phyloP scores from a whole-genome alignment of 1,284 basidiomycete genomes.

The Pisolithus thermaeus region DNA sequence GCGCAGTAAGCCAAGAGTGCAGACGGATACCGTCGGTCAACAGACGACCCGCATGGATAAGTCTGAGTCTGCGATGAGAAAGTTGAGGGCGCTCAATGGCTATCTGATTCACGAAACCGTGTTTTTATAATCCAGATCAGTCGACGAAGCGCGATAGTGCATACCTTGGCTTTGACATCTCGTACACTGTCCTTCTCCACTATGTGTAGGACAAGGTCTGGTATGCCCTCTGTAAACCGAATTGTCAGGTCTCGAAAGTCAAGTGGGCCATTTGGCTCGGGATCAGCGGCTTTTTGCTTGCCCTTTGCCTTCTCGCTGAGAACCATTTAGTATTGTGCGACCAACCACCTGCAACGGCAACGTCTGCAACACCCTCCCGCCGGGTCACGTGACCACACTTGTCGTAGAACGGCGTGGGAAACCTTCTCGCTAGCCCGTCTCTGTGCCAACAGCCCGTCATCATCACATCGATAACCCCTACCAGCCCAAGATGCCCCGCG shows the following conservation, averaged over 20 bases:
- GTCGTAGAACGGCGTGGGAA: not conserved
- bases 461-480: not conserved
- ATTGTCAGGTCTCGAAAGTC: slow-evolving; percentile 42
- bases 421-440: not conserved
- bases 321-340: slow-evolving; percentile 12
- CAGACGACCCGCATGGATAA: slow-evolving; percentile 85
- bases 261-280: slow-evolving; percentile 14
- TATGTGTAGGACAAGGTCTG: slow-evolving; percentile 45
- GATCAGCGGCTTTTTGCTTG: slow-evolving; percentile 65
- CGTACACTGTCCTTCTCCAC: slow-evolving; percentile 54
- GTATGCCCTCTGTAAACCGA: slow-evolving; percentile 56
- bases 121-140: slow-evolving; percentile 5
- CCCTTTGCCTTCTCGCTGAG: slow-evolving; percentile 82
- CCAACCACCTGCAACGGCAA: not conserved
- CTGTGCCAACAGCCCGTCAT: not conserved
- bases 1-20: slow-evolving; percentile 61
- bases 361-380: not conserved
- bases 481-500: slow-evolving; percentile 59
- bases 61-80: slow-evolving; percentile 59
- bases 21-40: slow-evolving; percentile 73
- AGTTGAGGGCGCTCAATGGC: slow-evolving; percentile 59
- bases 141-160: slow-evolving; percentile 16
- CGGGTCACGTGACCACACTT: not conserved
- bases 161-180: slow-evolving; percentile 71
- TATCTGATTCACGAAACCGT: slow-evolving; percentile 46